A percentile compares a stretch with the other conserved stretches of the same genome.
These are phyloP conservation scores for Penicillium glabrum DNA, from an alignment of 2,329 filamentous ascomycete species.

Conservation along the genomic window DNA sequence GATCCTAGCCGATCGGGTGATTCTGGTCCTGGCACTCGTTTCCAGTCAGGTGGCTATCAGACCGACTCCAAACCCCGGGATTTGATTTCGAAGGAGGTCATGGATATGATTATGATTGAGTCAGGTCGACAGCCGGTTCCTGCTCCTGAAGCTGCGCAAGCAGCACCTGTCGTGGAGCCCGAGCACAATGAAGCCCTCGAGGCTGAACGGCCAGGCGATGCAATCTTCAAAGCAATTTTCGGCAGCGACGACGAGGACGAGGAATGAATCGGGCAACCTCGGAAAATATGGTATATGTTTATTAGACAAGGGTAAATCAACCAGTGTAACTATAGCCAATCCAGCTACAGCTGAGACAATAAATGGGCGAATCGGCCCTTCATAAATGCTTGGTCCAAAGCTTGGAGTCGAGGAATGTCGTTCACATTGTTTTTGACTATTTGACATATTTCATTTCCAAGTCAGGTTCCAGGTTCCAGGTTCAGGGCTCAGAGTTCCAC, in stretches of 20 bases:
- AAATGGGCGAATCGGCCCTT: neutral
- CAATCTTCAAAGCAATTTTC: constrained; percentile 90
- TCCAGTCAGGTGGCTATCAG: constrained; percentile 35
- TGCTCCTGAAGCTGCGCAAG: constrained; percentile 15
- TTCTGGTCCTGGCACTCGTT: constrained; percentile 25
- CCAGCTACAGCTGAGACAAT: neutral
- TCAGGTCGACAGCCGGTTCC: constrained; percentile 16
- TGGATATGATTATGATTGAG: constrained; percentile 57
- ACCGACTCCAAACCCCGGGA: constrained; percentile 39
- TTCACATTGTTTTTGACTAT: neutral
- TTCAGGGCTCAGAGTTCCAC: neutral
- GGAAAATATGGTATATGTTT: neutral
- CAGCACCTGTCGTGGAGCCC: constrained; percentile 56
- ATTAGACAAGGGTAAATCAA: neutral
- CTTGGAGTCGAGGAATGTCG: constrained; percentile 1
- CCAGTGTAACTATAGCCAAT: constrained; percentile 1
- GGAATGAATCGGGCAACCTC: constrained; percentile 23
- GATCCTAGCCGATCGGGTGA: constrained; percentile 47
- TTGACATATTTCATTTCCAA: neutral
- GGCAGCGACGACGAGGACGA: constrained; percentile 77
- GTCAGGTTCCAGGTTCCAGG: neutral
- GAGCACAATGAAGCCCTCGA: constrained; percentile 79
- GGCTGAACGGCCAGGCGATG: constrained; percentile 70
- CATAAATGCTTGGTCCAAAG: constrained; percentile 4
- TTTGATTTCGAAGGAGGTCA: constrained; percentile 54